Conservation (phyloP, 2,329 filamentous ascomycete species). For the Aspergillus melleus region DNA sequence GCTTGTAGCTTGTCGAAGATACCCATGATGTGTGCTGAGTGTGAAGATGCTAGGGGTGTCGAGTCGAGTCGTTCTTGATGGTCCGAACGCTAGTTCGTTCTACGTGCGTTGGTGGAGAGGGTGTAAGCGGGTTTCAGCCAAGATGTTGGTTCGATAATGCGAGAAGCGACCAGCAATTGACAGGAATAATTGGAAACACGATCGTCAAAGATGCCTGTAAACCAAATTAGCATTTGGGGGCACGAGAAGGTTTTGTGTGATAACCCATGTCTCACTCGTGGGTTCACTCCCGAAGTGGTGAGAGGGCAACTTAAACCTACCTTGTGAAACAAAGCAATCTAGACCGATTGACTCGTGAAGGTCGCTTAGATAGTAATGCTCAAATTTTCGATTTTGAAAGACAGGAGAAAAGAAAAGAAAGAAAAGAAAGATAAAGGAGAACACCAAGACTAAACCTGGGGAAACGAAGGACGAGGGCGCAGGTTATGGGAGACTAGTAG, state of each 20-base stretch:
- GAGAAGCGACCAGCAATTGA: background rate
- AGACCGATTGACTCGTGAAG: background rate
- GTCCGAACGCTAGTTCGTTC: background rate
- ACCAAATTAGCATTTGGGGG: background rate
- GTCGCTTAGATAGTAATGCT: background rate
- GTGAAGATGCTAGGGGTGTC: background rate
- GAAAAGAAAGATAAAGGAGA: background rate
- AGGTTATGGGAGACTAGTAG: background rate
- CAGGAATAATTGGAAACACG: background rate
- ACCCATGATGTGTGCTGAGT: slow-evolving; percentile 42
- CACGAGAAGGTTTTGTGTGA: background rate
- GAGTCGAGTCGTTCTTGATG: background rate
- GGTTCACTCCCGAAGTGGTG: background rate
- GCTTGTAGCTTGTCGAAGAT: slow-evolving; percentile 53
- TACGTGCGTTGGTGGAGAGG: background rate
- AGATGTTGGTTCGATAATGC: slow-evolving; percentile 1
- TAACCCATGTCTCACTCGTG: background rate
- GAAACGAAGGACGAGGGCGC: background rate
- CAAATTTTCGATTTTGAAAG: background rate
- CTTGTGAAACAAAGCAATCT: background rate
- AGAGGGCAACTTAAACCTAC: background rate
- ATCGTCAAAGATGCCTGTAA: background rate
- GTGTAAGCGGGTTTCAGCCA: background rate
- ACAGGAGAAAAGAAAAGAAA: background rate
- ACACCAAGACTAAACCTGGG: background rate